These are phyloP conservation scores for Lenwebbia sp. DNA, from an alignment of 345 rosid genomes.

Conservation along the genomic window DNA sequence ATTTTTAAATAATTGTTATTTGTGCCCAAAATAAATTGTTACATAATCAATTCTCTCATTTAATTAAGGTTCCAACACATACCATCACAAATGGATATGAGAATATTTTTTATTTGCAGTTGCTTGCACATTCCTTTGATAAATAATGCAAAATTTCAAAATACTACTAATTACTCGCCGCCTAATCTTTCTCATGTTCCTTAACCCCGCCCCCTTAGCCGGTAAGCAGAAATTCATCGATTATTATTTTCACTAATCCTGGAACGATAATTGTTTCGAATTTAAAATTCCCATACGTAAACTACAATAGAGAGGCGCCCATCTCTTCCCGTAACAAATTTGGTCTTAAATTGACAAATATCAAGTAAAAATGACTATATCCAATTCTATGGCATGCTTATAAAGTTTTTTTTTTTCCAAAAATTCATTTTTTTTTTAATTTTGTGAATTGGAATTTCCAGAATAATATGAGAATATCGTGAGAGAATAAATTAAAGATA, in stretches of 20 bases:
- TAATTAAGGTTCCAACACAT: background rate
- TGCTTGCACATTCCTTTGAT: background rate
- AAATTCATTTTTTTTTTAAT: background rate
- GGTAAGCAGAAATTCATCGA: too few species aligned
- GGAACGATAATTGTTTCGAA: background rate
- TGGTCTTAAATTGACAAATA: background rate
- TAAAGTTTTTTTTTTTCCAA: too few species aligned
- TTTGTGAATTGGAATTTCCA: background rate
- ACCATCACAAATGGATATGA: too few species aligned
- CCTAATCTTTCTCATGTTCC: background rate
- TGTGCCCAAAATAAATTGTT: too few species aligned
- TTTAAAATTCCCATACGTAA: background rate
- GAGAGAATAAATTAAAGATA: background rate
- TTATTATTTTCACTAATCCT: background rate
- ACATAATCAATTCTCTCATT: too few species aligned
- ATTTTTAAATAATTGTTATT: too few species aligned
- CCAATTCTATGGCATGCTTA: background rate
- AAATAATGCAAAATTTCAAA: background rate
- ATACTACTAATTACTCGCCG: background rate
- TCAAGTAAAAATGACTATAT: background rate
- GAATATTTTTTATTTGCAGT: background rate
- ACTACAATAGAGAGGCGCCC: background rate
- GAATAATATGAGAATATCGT: background rate
- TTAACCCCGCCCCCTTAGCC: background rate
- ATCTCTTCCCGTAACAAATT: background rate